These are phyloP conservation scores for Aeminium ludgeri DNA, from an alignment of 495 filamentous ascomycete genomes.

Conservation along the genomic window DNA sequence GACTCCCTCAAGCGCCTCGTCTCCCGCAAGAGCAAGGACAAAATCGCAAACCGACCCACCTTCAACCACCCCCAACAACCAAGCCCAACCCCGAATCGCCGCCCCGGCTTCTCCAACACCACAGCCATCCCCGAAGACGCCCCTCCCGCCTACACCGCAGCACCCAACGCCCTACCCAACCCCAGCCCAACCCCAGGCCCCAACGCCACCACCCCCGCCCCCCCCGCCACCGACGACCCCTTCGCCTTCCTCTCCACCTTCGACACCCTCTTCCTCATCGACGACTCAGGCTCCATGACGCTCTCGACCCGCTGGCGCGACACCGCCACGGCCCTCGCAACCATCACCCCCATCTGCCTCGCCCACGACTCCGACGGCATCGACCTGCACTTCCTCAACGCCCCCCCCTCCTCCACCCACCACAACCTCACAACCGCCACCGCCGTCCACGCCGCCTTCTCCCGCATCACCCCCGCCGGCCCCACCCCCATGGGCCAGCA, in stretches of 20 bases:
- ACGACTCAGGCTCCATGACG: conserved; percentile 84
- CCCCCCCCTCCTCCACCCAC: conserved; percentile 30
- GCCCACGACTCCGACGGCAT: conserved; percentile 75
- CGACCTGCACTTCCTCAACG: conserved; percentile 87
- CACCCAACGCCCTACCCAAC: conserved; percentile 11
- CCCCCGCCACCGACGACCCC: conserved; percentile 40
- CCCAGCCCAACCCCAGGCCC: conserved; percentile 6
- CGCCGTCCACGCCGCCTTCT: conserved; percentile 50
- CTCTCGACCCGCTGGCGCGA: conserved; percentile 63
- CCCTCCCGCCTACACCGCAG: conserved; percentile 32
- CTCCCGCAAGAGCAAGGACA: conserved; percentile 1
- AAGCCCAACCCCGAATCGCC: too few relatives aligned
- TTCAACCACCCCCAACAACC: background rate
- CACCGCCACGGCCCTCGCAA: conserved; percentile 49
- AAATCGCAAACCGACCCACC: too few relatives aligned
- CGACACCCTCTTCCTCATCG: conserved; percentile 86
- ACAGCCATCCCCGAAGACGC: conserved; percentile 21
- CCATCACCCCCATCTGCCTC: conserved; percentile 75
- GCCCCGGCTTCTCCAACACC: too few relatives aligned
- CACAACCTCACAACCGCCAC: conserved; percentile 36
- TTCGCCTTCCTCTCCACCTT: conserved; percentile 76
- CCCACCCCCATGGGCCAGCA: conserved; percentile 62
- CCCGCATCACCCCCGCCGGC: conserved; percentile 41
- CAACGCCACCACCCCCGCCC: conserved; percentile 5
- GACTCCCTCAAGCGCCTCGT: background rate